Evolutionary conservation across 192 early-diverging fungal genomes (phyloP).

Genomic region (Mortierella antarctica): DNA sequence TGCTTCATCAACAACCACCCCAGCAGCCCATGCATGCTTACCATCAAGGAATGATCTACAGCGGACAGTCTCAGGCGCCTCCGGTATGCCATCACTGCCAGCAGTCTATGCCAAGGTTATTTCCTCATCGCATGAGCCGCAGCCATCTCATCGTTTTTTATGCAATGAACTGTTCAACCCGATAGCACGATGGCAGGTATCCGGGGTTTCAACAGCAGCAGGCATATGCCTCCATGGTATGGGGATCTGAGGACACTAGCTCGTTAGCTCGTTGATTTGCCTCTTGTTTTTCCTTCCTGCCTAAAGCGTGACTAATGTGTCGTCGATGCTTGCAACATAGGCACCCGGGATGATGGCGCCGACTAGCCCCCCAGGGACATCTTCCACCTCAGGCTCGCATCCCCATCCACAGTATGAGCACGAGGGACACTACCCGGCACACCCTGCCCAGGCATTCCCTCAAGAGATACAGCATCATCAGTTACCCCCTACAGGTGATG

Average conservation of each 20-base stretch:
- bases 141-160: background rate
- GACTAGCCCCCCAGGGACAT: conserved; percentile 23
- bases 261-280: background rate
- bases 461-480: conserved; percentile 4
- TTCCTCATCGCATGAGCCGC: background rate
- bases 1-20: conserved; percentile 10
- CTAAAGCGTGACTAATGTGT: background rate
- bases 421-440: background rate
- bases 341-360: conserved; percentile 34
- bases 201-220: conserved; percentile 18
- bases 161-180: background rate
- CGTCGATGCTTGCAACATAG: background rate
- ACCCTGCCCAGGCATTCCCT: conserved; percentile 4
- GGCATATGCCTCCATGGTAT: conserved; percentile 25
- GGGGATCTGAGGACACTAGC: background rate
- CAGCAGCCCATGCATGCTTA: conserved; percentile 11
- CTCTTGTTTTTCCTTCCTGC: background rate
- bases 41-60: conserved; percentile 12
- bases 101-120: conserved; percentile 3
- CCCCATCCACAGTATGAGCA: no score
- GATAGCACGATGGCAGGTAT: conserved; percentile 25
- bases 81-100: conserved; percentile 1
- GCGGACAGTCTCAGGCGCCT: background rate
- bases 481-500: background rate
- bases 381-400: background rate